Conservation (phyloP, 2,329 filamentous ascomycete genomes). For the Aaosphaeria arxii region DNA sequence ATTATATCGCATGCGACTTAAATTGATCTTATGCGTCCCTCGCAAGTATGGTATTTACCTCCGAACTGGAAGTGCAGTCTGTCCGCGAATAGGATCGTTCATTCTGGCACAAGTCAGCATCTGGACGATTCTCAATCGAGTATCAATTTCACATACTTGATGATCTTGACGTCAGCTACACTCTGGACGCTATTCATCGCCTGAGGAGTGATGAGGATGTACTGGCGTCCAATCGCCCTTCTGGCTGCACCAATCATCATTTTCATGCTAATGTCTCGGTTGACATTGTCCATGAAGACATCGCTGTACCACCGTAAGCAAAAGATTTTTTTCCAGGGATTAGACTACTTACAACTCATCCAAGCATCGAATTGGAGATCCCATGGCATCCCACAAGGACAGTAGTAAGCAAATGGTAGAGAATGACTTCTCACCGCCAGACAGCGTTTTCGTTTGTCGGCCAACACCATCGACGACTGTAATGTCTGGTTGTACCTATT, state of each 20-base stretch:
- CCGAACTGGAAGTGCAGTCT: constrained; percentile 36
- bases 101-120: constrained; percentile 31
- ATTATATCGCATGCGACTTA: no score
- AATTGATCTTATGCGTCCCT: no score
- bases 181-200: constrained; percentile 62
- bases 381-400: constrained; percentile 97
- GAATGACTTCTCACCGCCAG: constrained; percentile 96
- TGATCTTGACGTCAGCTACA: constrained; percentile 72
- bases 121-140: background rate
- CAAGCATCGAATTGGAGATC: constrained; percentile 86
- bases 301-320: constrained; percentile 51
- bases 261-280: constrained; percentile 86
- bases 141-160: constrained; percentile 53
- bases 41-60: no score
- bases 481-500: constrained; percentile 61
- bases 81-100: constrained; percentile 52
- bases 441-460: constrained; percentile 85
- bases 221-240: constrained; percentile 84
- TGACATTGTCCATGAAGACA: constrained; percentile 98
- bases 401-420: constrained; percentile 92
- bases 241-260: constrained; percentile 90
- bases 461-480: constrained; percentile 68
- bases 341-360: constrained; percentile 73
- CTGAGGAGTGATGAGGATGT: constrained; percentile 94
- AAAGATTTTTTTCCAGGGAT: background rate